Base-by-base conservation (phyloP, 495 filamentous ascomycete species). In the Talaromyces liani region DNA sequence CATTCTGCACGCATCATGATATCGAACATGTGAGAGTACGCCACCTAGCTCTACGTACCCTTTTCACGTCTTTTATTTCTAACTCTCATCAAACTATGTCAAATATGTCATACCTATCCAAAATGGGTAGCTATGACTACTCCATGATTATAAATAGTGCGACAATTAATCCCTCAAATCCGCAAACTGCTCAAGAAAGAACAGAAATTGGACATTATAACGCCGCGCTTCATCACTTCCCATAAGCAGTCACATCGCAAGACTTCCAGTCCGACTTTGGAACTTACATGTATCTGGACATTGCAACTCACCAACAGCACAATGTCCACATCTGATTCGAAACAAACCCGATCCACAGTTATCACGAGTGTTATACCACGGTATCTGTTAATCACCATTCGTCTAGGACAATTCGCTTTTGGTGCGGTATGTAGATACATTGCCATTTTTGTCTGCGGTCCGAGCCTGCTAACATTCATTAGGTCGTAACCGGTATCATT, bases 401-500 rank as follows among this genome's bases (percentile, higher is more conserved):
- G 77, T 63, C 68, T 79, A 10, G 74, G 68, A 61, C 72, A 80
- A 36, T 76, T 80, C 24, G 69, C 69, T 33, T 80, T 75, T 63
- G 76, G 62, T 22, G 76, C 75, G 45, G 76, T 77, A 74, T 20
- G 71, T 68, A n/a, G 8, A 49, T 12, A 20, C n/a, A 18, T 20
- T 20, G 18, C 18, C n/a, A 20, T 20, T 5, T 20, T 49, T 20
- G n/a, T 49, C 45, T 29, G 18, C 12, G 31, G 2, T 25, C 14
- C 2, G 24, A 24, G 18, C 3, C 8, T 7, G 55, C 24, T 12
- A 24, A 39, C 16, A 29, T 20, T 49, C 8, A 25, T 31, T 58
- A 80, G 78, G 72, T 85, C 20, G 83, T 87, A 24, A 81, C 83
- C 22, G 85, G 85, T 62, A 72, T 86, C 31, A 76, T 84, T 63